These are phyloP conservation scores for Chalaropsis thielavioides DNA, from an alignment of 2,329 filamentous ascomycete genomes.

Conservation along the genomic window DNA sequence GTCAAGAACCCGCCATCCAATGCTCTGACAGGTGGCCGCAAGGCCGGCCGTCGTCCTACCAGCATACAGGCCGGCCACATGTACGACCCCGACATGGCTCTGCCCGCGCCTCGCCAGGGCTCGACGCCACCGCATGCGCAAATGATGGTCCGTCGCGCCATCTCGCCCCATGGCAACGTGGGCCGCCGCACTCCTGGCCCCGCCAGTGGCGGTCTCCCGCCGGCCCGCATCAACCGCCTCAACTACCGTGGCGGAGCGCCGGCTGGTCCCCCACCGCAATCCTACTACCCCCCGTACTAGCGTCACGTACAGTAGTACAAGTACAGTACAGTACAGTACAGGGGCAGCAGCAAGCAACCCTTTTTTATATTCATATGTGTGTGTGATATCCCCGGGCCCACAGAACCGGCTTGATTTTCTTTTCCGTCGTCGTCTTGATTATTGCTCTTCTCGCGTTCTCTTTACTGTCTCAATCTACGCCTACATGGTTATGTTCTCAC, in stretches of 20 bases:
- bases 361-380: neutral
- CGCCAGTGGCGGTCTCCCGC: slow-evolving; percentile 2
- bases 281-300: slow-evolving; percentile 9
- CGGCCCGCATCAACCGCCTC: neutral
- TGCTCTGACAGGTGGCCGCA: slow-evolving; percentile 35
- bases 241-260: slow-evolving; percentile 1
- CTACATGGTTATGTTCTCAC: no score
- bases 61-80: slow-evolving; percentile 26
- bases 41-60: slow-evolving; percentile 30
- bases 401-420: slow-evolving; percentile 7
- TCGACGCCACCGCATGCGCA: slow-evolving; percentile 27
- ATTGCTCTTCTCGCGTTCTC: neutral
- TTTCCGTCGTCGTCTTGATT: slow-evolving; percentile 5
- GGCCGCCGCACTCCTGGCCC: slow-evolving; percentile 15
- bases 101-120: slow-evolving; percentile 24
- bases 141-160: slow-evolving; percentile 27
- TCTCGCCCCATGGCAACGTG: slow-evolving; percentile 21
- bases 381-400: slow-evolving; percentile 3
- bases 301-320: neutral
- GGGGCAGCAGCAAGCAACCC: neutral
- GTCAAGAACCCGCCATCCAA: slow-evolving; percentile 48
- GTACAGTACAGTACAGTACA: neutral
- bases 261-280: neutral
- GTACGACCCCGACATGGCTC: slow-evolving; percentile 20
- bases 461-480: no score